Base-by-base conservation (phyloP, 1,139 yeast species). In the Saccharomyces hybrid region DNA sequence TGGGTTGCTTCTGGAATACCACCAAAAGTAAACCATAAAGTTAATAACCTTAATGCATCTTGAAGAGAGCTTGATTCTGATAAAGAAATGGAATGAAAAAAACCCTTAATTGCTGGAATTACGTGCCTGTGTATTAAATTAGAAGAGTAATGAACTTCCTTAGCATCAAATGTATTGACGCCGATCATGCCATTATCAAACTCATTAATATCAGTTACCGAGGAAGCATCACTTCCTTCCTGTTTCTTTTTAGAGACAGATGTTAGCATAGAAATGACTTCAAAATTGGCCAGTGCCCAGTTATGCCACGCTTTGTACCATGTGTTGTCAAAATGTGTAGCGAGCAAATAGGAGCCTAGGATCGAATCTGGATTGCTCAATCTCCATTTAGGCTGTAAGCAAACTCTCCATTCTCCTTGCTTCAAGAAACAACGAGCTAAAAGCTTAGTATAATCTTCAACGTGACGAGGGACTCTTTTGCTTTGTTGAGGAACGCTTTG, bases 301-400 rank as follows among this genome's bases (percentile, higher is more conserved):
- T 90, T 91, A 67, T 95, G 99, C 99, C 99, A 95, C 25, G 99
- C 99, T 65, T 95, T 93, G 67, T 95, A 95, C 97, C 99, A 95
- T 47, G 81, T 80, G 50, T 81, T 78, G 67, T 93, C 98, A 69
- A 93, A 93, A 68, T 91, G 96, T 0, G 99, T 93, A 0, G 99
- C 98, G 60, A 93, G 76, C 56, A 91, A 75, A 68, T 89, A 95
- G 0, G 98, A 91, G 11, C 97, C 96, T 58, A 95, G 75, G 59
- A 95, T 89, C 0, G 90, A 83, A 60, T 87, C 96, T 0, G 77
- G 71, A 56, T 74, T 73, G 44, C 76, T 78, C 20, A 83, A 79
- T 64, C 90, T 80, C 96, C 97, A 91, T 57, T 82, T 81, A 52
- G 77, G 80, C 57, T 85, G 84, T 61, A 91, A 73, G 0, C 88